phyloP scores from a whole-genome alignment of 2,329 filamentous ascomycete species.

The Neofusicoccum sp. region DNA sequence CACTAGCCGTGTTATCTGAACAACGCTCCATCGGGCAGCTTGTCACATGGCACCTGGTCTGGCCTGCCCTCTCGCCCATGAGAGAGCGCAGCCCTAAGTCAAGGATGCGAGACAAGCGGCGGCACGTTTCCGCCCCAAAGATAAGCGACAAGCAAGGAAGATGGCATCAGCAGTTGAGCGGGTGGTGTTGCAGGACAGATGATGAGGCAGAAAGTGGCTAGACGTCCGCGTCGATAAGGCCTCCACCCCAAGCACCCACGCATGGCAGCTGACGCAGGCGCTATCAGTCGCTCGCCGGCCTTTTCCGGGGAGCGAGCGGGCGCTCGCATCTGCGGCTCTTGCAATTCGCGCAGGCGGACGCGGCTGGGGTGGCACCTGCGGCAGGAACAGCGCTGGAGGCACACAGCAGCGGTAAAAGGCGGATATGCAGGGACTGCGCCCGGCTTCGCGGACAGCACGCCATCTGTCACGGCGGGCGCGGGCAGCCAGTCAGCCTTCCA shows the following conservation, averaged over 20 bases:
- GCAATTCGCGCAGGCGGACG: no score
- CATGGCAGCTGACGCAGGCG: background rate
- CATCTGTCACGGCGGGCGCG: background rate
- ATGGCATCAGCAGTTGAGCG: background rate
- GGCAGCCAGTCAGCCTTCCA: slow-evolving; percentile 10
- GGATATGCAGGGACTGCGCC: slow-evolving; percentile 7
- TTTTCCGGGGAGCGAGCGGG: background rate
- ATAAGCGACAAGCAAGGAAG: background rate
- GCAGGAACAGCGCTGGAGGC: slow-evolving; percentile 10
- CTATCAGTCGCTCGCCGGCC: background rate
- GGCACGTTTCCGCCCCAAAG: background rate
- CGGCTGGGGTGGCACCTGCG: background rate
- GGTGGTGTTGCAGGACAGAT: background rate
- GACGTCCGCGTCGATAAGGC: background rate
- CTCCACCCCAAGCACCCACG: background rate
- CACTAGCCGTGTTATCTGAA: no score
- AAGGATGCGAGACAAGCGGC: background rate
- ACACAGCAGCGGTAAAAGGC: background rate
- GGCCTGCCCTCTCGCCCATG: no score
- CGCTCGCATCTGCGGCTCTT: no score
- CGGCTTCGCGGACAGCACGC: background rate
- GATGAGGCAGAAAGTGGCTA: slow-evolving; percentile 4
- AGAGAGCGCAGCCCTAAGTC: background rate
- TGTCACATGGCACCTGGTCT: no score
- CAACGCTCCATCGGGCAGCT: no score